A percentile compares a stretch with the other conserved stretches of the same genome.
phyloP scores from a whole-genome alignment of 2,329 filamentous ascomycete genomes.

The Plenodomus tracheiphilus region DNA sequence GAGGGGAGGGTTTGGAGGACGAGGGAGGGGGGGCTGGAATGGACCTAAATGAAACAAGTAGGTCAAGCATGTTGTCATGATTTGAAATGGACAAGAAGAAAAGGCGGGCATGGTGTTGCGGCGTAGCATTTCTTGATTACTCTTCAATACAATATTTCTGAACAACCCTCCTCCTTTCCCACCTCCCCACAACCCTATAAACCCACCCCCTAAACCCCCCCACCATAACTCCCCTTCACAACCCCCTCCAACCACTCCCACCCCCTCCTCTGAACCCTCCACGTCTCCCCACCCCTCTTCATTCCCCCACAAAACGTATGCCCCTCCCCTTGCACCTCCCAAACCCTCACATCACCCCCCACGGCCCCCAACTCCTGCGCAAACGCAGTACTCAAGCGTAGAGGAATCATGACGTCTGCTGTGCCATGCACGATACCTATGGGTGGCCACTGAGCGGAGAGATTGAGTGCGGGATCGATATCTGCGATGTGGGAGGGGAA shows the following conservation, averaged over 20 bases:
- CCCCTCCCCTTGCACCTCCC: conserved; percentile 11
- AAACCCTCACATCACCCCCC: conserved; percentile 6
- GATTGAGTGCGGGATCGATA: conserved; percentile 13
- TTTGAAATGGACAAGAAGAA: too few relatives aligned
- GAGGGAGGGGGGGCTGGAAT: conserved; percentile 12
- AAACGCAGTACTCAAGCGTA: conserved; percentile 12
- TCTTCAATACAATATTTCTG: too few relatives aligned
- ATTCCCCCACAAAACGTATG: conserved; percentile 23
- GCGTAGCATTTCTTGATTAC: too few relatives aligned
- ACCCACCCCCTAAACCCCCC: too few relatives aligned
- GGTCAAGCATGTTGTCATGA: too few relatives aligned
- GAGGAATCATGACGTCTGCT: conserved; percentile 16
- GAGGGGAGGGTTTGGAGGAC: conserved; percentile 8
- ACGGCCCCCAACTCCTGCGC: conserved; percentile 4
- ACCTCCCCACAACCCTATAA: too few relatives aligned
- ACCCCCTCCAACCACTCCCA: conserved; percentile 13
- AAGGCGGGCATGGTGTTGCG: too few relatives aligned
- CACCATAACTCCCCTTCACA: neutral
- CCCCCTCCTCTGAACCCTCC: conserved; percentile 11
- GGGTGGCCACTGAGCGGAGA: conserved; percentile 10
- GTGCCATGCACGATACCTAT: conserved; percentile 19
- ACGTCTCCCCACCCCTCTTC: conserved; percentile 14
- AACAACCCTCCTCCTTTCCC: too few relatives aligned
- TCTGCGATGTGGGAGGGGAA: neutral
- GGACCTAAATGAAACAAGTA: conserved; percentile 8